Base-by-base conservation (phyloP, 2,329 filamentous ascomycete species). In the Metarhizium robertsii region DNA sequence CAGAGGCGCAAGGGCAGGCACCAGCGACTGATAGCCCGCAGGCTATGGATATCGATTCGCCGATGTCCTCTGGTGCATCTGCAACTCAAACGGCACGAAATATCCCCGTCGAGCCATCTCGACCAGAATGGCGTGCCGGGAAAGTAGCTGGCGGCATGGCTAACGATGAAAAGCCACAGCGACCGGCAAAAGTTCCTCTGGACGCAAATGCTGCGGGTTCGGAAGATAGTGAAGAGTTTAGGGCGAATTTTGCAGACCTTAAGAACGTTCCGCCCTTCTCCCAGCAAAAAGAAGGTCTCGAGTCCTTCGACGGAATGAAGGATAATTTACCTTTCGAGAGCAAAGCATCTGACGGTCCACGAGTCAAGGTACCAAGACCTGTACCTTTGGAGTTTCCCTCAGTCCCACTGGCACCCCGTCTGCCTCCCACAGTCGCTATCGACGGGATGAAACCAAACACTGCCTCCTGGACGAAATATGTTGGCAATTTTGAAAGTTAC, bases 41-140 rank as follows among this genome's bases (percentile, higher is more conserved):
- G 56, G 80, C 82, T 14, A 86, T 86, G 83, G 83, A 86, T 59
- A 84, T 86, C 52, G 83, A 86, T 61, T 75, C 79, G 4, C 79
- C 81, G 52, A 68, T 64, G 40, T 60, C 57, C 63, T 66, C 50
- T 53, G 62, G 50, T 38, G 56, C 51, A 8, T 57, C 61, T 10
- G 58, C 57, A 14, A 58, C 60, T 50, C 42, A 59, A 29, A 58
- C 53, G 38, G 74, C 74, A 20, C 75, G 81, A 34, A 80, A 78
- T 42, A 82, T 84, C 42, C 74, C 75, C 1, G 77, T 83, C 13
- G 81, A 84, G 61, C 81, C 81, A 0, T 77, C 79, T 2, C 73
- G 81, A 45, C 78, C 78, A 4, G 81, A 84, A 56, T 85, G 81
- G 81, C 72, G 81, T 49, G 72, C 79, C 2, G 80, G 80, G 3